Conservation (phyloP, 1,139 yeast genomes). For the Blastobotrys ciferrii region DNA sequence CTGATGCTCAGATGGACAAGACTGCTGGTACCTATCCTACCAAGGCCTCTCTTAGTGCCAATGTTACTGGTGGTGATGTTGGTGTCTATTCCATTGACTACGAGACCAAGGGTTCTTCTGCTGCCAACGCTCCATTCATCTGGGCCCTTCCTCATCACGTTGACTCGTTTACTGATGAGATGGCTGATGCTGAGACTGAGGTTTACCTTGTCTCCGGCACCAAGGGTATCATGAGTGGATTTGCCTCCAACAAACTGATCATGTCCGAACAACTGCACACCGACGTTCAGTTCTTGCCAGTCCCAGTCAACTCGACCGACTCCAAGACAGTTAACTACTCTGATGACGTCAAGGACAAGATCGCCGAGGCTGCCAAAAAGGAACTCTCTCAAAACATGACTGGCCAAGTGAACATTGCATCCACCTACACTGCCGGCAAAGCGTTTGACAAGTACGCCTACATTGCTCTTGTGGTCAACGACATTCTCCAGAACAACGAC, state of each 20-base stretch:
- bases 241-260: conserved; percentile 48
- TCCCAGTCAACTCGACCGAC: conserved; percentile 42
- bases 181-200: conserved; percentile 45
- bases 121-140: conserved; percentile 51
- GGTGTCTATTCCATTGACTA: conserved; percentile 57
- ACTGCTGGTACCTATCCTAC: conserved; percentile 64
- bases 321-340: neutral
- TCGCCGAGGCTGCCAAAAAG: conserved; percentile 54
- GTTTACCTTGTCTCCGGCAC: conserved; percentile 55
- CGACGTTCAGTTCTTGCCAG: conserved; percentile 58
- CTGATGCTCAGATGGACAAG: conserved; percentile 45
- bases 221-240: conserved; percentile 67
- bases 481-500: conserved; percentile 53
- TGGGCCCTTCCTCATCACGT: conserved; percentile 76
- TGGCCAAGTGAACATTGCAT: conserved; percentile 47
- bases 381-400: conserved; percentile 60
- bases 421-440: conserved; percentile 68
- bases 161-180: conserved; percentile 45
- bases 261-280: conserved; percentile 53
- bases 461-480: conserved; percentile 60
- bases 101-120: conserved; percentile 51
- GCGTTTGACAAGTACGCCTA: conserved; percentile 74
- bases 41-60: conserved; percentile 42
- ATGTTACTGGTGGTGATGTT: conserved; percentile 34
- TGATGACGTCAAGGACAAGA: conserved; percentile 48